Evolutionary conservation across 495 filamentous ascomycete species (phyloP), one percentile per base, ranked within the genome.

Genomic region (Jackrogersella multiformis): DNA sequence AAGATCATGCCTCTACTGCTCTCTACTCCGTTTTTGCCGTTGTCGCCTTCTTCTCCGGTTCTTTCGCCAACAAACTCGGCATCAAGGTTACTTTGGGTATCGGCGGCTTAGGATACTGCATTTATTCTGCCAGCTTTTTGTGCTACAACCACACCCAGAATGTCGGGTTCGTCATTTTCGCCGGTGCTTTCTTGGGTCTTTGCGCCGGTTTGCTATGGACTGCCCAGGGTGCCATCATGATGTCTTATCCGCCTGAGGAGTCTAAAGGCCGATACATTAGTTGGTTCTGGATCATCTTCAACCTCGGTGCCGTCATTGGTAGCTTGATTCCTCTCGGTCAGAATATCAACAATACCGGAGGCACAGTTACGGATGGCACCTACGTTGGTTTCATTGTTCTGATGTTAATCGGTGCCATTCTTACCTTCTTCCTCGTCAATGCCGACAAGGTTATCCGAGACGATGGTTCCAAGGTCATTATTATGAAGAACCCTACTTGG

Each of bases 251-350:
- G 0, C 80, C 84, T 41, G 94, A 97, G 73, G 78, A 84, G 15
- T 81, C 87, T 46, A 97, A 97, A 80, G 94, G 94, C 38, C 86
- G 90, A 41, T 97, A 91, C 73, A 97, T 97, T 72, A 90, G 90
- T 38, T 86, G 88, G 76, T 97, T 97, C 78, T 97, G 94, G 94
- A 86, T 91, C 56, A 97, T 97, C 69, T 98, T 97, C 84, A 98
- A 98, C 76, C 75, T 93, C 30, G 94, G 94, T 64, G 94, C 88
- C 71, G 94, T 97, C 56, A 92, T 97, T 80, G 94, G 94, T 26
- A 88, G 88, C 61, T 82, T 97, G 79, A 88, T 95, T 53, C 91
- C 90, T 13, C 89, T 96, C 23, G 92, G 86, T 16, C 87, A 93
- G 74, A 94, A 94, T 76, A 84, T 94, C 71, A 80, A 94, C 77